Evolutionary conservation across 1,284 basidiomycete species (phyloP), one percentile per base, ranked within the genome.

Genomic region (Ustilago lituana): DNA sequence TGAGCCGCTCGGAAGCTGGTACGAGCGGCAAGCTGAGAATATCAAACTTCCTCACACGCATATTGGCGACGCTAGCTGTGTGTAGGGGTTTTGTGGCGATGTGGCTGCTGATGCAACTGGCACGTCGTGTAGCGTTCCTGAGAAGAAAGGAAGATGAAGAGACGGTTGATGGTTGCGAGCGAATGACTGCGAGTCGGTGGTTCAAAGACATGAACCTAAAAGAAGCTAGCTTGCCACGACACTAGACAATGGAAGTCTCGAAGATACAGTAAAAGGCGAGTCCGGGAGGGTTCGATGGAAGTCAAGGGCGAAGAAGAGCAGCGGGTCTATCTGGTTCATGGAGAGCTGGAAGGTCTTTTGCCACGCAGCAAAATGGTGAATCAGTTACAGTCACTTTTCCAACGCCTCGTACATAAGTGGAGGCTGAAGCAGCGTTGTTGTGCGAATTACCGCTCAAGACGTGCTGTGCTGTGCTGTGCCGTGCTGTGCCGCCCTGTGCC

Each of bases 21-120:
- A 89, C 87, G 3, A 92, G 85, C 15, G 90, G 90, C 24, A 92
- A 85, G 9, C 56, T 55, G 39, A 80, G 65, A 36, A 78, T 66
- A 29, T 71, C 57, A 31, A 53, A 66, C 33, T 44, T 43, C 35
- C 23, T 43, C 38, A 54, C 33, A 11, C 50, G 41, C 65, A 68
- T 68, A 27, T 33, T 59, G 54, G 46, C 1, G 14, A 23, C 10
- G 10, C 41, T 9, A 6, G 55, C 39, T 0, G 58, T 54, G 50
- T 52, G 53, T 7, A 61, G 22, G 20, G 9, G 5, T 36, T 26
- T 24, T 4, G 33, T 33, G 5, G 35, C 17, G 14, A 45, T 20
- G 17, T 37, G 45, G 10, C 41, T 39, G 26, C 3, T 41, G 44
- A 35, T 19, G 31, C 43, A 6, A 7, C 24, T 3, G 9, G 23